A percentile compares a stretch with the other conserved stretches of the same genome.
phyloP scores from a whole-genome alignment of 164 flowering plant species.

The Chimonanthus salicifolius region DNA sequence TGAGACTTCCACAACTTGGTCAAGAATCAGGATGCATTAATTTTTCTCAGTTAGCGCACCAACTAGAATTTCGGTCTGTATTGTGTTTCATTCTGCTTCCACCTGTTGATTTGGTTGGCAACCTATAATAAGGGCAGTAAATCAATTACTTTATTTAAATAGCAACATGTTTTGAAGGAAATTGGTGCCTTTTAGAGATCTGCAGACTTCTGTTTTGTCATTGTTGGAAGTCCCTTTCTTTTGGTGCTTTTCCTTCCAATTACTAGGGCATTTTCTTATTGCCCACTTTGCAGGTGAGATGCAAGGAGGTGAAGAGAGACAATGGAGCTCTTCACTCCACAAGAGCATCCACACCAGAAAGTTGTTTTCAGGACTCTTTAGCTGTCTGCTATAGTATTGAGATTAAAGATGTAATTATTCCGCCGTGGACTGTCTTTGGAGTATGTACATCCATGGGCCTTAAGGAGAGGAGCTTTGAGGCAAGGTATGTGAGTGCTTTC shows the following conservation, averaged over 20 bases:
- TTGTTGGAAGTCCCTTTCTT: too few relatives aligned
- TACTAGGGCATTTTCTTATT: not conserved
- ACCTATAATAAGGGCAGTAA: too few relatives aligned
- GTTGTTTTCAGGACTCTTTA: conserved; percentile 19
- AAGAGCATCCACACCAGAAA: conserved; percentile 21
- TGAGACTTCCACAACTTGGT: too few relatives aligned
- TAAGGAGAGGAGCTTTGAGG: conserved; percentile 60
- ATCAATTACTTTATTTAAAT: not conserved
- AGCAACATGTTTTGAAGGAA: not conserved
- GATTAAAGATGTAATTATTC: conserved; percentile 61
- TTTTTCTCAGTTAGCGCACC: too few relatives aligned
- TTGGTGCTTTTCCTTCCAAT: not conserved
- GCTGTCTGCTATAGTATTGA: conserved; percentile 64
- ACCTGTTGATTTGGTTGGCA: not conserved
- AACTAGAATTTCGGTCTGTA: too few relatives aligned
- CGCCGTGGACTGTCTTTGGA: conserved; percentile 72
- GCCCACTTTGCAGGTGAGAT: conserved; percentile 50
- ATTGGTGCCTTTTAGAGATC: too few relatives aligned
- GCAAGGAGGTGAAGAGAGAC: conserved; percentile 61
- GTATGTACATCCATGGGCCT: conserved; percentile 59
- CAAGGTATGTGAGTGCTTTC: conserved; percentile 47
- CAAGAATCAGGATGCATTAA: too few relatives aligned
- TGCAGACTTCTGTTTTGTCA: too few relatives aligned
- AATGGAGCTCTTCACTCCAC: conserved; percentile 22
- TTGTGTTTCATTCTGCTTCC: too few relatives aligned